Conservation (phyloP, 768 basidiomycete genomes). For the Pleurotus tuoliensis region DNA sequence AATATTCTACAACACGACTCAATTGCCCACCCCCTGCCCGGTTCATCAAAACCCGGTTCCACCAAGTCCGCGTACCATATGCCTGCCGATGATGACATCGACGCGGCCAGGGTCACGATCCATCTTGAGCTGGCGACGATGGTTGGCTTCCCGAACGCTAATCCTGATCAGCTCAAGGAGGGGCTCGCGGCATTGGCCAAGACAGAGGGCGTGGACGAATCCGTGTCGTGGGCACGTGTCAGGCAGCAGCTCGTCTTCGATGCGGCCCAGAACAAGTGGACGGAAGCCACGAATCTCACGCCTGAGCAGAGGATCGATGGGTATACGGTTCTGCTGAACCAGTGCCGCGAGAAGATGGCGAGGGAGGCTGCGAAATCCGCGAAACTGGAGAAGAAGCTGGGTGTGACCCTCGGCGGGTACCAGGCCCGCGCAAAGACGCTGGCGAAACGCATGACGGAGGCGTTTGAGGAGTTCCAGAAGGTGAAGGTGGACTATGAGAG, state of each 20-base stretch:
- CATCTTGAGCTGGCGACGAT: constrained; percentile 76
- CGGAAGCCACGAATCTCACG: constrained; percentile 57
- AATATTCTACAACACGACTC: constrained; percentile 84
- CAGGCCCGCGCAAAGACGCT: constrained; percentile 69
- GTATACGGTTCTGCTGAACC: constrained; percentile 55
- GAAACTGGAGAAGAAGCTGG: constrained; percentile 90
- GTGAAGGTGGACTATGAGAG: constrained; percentile 72
- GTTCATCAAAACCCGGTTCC: constrained; percentile 74
- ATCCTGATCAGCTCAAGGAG: constrained; percentile 71
- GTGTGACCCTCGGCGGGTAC: constrained; percentile 88
- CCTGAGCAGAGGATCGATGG: constrained; percentile 60
- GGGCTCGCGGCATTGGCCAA: constrained; percentile 64
- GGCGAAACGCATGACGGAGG: constrained; percentile 55
- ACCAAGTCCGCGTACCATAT: constrained; percentile 64
- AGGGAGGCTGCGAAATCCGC: constrained; percentile 76
- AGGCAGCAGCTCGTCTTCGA: constrained; percentile 66
- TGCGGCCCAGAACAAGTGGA: constrained; percentile 54
- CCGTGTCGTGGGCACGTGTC: constrained; percentile 67
- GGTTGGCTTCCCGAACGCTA: constrained; percentile 85
- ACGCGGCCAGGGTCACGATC: constrained; percentile 64
- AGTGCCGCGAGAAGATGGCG: constrained; percentile 66
- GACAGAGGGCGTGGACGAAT: constrained; percentile 57
- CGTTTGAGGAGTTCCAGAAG: constrained; percentile 68
- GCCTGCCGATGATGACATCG: constrained; percentile 76
- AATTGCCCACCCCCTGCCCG: constrained; percentile 82